phyloP scores from a whole-genome alignment of 345 rosid genomes.

The Gossypium longicalyx region DNA sequence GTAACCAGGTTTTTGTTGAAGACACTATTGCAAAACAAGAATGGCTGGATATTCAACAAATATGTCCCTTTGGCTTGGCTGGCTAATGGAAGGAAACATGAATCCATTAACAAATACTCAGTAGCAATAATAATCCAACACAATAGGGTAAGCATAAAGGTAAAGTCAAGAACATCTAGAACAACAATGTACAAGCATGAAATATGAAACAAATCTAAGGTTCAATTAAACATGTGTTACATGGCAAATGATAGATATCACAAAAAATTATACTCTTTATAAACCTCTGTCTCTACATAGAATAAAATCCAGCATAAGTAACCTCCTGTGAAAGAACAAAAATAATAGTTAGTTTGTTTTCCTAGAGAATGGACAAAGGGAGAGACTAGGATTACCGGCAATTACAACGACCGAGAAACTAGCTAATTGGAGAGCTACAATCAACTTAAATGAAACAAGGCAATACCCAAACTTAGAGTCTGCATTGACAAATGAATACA shows the following conservation, averaged over 20 bases:
- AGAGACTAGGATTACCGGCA: background rate
- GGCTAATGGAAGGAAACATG: background rate
- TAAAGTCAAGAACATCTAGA: background rate
- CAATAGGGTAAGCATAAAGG: background rate
- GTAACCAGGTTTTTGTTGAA: background rate
- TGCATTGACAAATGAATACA: background rate
- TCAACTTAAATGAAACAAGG: background rate
- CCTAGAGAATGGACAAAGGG: background rate
- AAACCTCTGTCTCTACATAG: constrained; percentile 6
- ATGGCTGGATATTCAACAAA: background rate
- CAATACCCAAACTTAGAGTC: background rate
- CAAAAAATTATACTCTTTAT: background rate
- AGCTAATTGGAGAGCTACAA: background rate
- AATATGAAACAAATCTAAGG: background rate
- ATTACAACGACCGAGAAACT: background rate
- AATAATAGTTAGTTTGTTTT: background rate
- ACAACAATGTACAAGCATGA: background rate
- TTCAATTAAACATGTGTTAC: background rate
- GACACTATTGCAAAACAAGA: background rate
- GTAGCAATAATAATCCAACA: background rate
- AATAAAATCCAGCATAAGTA: background rate
- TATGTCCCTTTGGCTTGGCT: background rate
- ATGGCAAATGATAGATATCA: background rate
- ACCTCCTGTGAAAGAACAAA: background rate
- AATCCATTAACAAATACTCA: background rate